Base-by-base conservation (phyloP, 345 rosid species). In the Euclidium syriacum region DNA sequence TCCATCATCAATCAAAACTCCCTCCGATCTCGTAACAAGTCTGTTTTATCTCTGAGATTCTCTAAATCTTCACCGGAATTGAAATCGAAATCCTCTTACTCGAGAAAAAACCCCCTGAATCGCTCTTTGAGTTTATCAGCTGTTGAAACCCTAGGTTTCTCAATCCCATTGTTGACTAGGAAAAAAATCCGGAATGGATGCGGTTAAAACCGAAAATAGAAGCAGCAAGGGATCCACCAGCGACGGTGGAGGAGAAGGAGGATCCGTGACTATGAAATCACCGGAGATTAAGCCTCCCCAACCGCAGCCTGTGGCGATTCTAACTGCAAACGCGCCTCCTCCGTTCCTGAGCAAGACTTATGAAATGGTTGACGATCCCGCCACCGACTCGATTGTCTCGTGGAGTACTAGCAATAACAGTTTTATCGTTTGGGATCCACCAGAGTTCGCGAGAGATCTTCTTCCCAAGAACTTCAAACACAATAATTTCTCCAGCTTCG, bases 311-410 rank as follows among this genome's bases (percentile, higher is more conserved):
- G 54, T 73, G 40, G 30, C 67, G 75, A 33, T 58, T 65, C 80
- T 83, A 40, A 76, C 22, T 58, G 56, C 77, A 26, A 88, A 76
- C 74, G 81, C 85, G 9, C 96, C 95, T 53, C 96, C 96, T 38
- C 98, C 98, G 18, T 91, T 91, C 54, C 61, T 91, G 14, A 85
- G 95, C 86, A 91, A 91, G 79, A 91, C 98, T 3, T 91, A 91
- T 62, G 95, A 91, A 69, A 84, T 91, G 90, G 96, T 91, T 34
- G 91, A 88, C 51, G 98, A 91, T 64, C 85, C 88, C 0, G 65
- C 79, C 14, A 76, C 91, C 2, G 95, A 88, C 68, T 65, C 84
- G 39, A 64, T 86, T 27, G 88, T 91, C 2, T 91, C 98, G 3
- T 91, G 98, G 98, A 83, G 95, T 64, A 24, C 61, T 7, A 74